Conservation (phyloP, 2,329 filamentous ascomycete genomes). For the Fusarium marasasianum region DNA sequence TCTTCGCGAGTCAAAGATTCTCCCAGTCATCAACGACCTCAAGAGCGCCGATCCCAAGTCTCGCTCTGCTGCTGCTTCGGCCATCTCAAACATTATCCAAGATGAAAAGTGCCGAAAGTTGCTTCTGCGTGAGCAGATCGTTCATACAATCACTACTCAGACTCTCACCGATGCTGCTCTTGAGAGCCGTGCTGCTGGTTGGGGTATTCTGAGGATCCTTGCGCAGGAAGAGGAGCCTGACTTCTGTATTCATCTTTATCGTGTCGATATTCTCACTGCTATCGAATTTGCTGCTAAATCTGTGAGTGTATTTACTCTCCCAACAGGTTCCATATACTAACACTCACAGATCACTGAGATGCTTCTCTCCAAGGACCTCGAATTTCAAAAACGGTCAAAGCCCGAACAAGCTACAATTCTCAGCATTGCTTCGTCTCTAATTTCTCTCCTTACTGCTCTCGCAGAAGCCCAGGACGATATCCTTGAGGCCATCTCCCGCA, state of each 20-base stretch:
- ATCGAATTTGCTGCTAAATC: conserved; percentile 65
- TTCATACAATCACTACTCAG: conserved; percentile 70
- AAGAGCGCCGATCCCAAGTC: conserved; percentile 67
- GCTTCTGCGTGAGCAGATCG: conserved; percentile 72
- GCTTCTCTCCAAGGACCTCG: conserved; percentile 51
- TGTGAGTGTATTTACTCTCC: conserved; percentile 50
- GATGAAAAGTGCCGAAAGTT: conserved; percentile 71
- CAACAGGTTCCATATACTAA: conserved; percentile 1
- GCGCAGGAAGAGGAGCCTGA: conserved; percentile 71
- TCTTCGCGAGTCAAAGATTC: conserved; percentile 69
- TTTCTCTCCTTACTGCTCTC: conserved; percentile 62
- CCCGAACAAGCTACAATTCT: conserved; percentile 64
- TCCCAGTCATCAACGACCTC: conserved; percentile 70
- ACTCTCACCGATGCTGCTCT: conserved; percentile 70
- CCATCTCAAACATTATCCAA: conserved; percentile 69
- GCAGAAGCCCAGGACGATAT: conserved; percentile 70
- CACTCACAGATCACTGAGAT: conserved; percentile 53
- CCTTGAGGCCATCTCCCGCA: conserved; percentile 61
- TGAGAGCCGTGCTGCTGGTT: conserved; percentile 72
- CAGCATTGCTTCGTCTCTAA: conserved; percentile 63
- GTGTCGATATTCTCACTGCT: conserved; percentile 69
- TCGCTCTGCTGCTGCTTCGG: conserved; percentile 67
- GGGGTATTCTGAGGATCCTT: conserved; percentile 71
- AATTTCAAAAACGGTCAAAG: conserved; percentile 60
- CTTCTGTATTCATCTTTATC: conserved; percentile 72